Conservation (phyloP, 441 rosid genomes). For the Arabidopsis hybrid region DNA sequence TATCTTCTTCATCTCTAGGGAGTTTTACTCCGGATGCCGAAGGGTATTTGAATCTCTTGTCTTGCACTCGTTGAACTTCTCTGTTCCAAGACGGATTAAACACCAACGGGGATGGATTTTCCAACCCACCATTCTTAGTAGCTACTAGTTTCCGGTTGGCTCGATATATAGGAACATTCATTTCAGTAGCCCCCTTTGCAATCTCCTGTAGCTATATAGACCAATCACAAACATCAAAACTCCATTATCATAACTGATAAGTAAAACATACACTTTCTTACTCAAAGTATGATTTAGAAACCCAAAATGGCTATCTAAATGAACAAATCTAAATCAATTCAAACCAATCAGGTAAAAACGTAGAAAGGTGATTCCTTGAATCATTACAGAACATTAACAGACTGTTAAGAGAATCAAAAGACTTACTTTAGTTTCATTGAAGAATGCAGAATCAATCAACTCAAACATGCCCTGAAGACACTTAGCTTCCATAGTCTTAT, state of each 20-base stretch:
- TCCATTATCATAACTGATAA: slow-evolving; percentile 1
- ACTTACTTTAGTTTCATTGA: slow-evolving; percentile 65
- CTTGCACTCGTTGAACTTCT: slow-evolving; percentile 40
- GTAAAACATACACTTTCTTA: background rate
- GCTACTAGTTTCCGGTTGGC: slow-evolving; percentile 74
- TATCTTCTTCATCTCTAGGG: slow-evolving; percentile 69
- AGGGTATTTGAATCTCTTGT: slow-evolving; percentile 59
- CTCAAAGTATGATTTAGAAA: background rate
- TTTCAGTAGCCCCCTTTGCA: slow-evolving; percentile 62
- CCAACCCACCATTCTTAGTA: slow-evolving; percentile 73
- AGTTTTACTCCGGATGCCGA: slow-evolving; percentile 44
- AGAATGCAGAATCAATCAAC: slow-evolving; percentile 69
- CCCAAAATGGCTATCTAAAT: background rate
- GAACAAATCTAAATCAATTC: background rate
- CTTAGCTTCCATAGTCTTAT: slow-evolving; percentile 49
- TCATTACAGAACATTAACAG: background rate
- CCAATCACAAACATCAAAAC: slow-evolving; percentile 5
- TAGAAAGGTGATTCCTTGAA: background rate
- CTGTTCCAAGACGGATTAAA: slow-evolving; percentile 71
- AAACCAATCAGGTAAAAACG: background rate
- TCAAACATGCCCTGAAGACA: slow-evolving; percentile 50
- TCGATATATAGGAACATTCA: slow-evolving; percentile 62
- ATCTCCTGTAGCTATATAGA: slow-evolving; percentile 67
- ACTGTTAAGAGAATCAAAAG: background rate
- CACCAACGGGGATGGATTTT: slow-evolving; percentile 67